phyloP scores from a whole-genome alignment of 306 rosid species.

The Prunus kanzakura region DNA sequence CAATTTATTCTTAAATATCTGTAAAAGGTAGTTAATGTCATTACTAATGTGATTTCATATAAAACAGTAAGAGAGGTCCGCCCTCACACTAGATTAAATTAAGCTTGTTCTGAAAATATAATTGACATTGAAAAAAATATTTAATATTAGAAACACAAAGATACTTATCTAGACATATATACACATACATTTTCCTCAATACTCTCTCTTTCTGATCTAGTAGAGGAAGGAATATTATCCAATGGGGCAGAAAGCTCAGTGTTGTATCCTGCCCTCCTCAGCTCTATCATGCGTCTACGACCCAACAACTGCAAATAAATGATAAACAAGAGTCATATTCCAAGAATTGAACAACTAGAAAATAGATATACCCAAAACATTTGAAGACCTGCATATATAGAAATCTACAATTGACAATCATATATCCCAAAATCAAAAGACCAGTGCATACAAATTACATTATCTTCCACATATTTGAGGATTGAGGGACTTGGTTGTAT shows the following conservation, averaged over 20 bases:
- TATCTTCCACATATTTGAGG: slow-evolving; percentile 82
- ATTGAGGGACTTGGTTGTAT: slow-evolving; percentile 86
- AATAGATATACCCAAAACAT: neutral
- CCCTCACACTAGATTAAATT: neutral
- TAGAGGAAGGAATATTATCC: slow-evolving; percentile 76
- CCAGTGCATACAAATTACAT: slow-evolving; percentile 66
- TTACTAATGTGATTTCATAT: slow-evolving; percentile 4
- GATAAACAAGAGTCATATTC: slow-evolving; percentile 8
- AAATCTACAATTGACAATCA: neutral
- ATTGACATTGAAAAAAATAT: neutral
- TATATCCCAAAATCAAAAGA: slow-evolving; percentile 29
- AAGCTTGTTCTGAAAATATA: neutral
- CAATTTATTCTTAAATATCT: slow-evolving; percentile 77
- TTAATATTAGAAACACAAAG: slow-evolving; percentile 2
- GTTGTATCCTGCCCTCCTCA: slow-evolving; percentile 87
- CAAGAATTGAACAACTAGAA: slow-evolving; percentile 3
- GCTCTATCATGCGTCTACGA: slow-evolving; percentile 76
- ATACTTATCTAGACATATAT: neutral
- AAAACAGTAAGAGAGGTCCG: neutral
- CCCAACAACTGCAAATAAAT: slow-evolving; percentile 65
- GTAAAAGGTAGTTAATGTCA: slow-evolving; percentile 24
- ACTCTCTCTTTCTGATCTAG: slow-evolving; percentile 62
- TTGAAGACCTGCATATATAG: neutral
- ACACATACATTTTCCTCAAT: slow-evolving; percentile 77
- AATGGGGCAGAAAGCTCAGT: slow-evolving; percentile 84